Evolutionary conservation across 306 rosid species (phyloP).

Genomic region (Hippophae gyantsensis): DNA sequence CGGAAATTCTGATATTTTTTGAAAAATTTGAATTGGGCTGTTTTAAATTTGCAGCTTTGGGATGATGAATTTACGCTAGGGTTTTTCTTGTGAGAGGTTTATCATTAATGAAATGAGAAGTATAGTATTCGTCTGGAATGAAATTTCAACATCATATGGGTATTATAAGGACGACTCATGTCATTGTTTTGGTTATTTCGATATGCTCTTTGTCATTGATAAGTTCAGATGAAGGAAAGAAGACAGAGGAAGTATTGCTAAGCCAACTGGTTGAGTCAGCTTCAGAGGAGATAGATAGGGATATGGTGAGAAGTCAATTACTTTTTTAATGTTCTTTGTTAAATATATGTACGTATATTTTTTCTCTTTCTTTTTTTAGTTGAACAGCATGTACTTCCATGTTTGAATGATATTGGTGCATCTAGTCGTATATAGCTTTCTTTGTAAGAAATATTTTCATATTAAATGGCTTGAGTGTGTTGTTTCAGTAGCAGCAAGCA

Average conservation of each 20-base stretch:
- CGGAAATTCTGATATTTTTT: neutral
- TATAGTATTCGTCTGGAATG: constrained; percentile 35
- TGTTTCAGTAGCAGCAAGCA: too few relatives aligned
- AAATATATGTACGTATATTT: too few relatives aligned
- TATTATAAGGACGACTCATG: constrained; percentile 37
- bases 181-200: constrained; percentile 44
- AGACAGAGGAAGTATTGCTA: constrained; percentile 33
- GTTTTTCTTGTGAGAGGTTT: constrained; percentile 29
- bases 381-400: too few relatives aligned
- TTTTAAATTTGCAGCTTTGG: too few relatives aligned
- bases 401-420: too few relatives aligned
- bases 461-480: too few relatives aligned
- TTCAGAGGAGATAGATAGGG: constrained; percentile 39
- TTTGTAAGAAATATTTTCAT: too few relatives aligned
- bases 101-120: constrained; percentile 43
- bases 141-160: constrained; percentile 37
- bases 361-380: too few relatives aligned
- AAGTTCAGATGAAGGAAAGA: constrained; percentile 32
- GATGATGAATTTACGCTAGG: constrained; percentile 28
- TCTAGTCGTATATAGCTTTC: too few relatives aligned
- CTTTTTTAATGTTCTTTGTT: neutral
- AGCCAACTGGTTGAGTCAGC: constrained; percentile 47
- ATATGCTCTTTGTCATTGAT: constrained; percentile 26
- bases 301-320: constrained; percentile 48
- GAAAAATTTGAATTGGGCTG: constrained; percentile 18